Base-by-base conservation (phyloP, 2,329 filamentous ascomycete species). In the Monilinia polystroma region DNA sequence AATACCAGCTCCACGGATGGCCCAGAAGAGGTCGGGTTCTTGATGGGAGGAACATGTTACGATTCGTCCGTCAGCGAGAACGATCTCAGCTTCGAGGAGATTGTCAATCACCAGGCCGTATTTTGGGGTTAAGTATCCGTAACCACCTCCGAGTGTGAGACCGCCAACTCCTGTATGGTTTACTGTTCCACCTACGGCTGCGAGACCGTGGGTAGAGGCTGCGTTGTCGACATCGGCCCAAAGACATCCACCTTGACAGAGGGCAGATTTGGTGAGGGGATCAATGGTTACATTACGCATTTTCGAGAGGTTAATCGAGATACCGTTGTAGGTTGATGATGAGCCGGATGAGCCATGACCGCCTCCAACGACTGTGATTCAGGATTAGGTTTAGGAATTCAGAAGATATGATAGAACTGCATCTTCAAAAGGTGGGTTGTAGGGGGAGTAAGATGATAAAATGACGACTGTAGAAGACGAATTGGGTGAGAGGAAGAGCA, bases 21-120 rank as follows among this genome's bases (percentile, higher is more conserved):
- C 83, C 72, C 78, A 79, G 75, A 79, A 86, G 10, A 88, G 77
- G 66, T 86, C 84, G 0, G 78, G 66, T 68, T 87, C 76, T 12
- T 76, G 72, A 0, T 72, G 71, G 6, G 73, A 71, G 20, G 78
- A 82, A 18, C 83, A 81, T 68, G 81, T 79, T 8, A 82, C 80
- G 26, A 67, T 58, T 11, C n/a, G 18, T 32, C 66, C 66, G 4
- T 51, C 11, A 11, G 66, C 66, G 4, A 67, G 54, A 43, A 67
- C 53, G 3, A 67, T 45, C 11, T 64, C 60, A 4, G 32, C 66
- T 29, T 47, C 43, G 26, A 67, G 60, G 10, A 67, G 62, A 67
- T 67, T 67, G 18, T 67, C 66, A 41, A 67, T 67, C 4, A 58
- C 54, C 18, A 67, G 23, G 3, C 66, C 66, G 47, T 67, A 16